Evolutionary conservation across 2,329 filamentous ascomycete genomes (phyloP), one percentile per base, ranked within the genome.

Genomic region (Aspergillus oerlinghausenensis): DNA sequence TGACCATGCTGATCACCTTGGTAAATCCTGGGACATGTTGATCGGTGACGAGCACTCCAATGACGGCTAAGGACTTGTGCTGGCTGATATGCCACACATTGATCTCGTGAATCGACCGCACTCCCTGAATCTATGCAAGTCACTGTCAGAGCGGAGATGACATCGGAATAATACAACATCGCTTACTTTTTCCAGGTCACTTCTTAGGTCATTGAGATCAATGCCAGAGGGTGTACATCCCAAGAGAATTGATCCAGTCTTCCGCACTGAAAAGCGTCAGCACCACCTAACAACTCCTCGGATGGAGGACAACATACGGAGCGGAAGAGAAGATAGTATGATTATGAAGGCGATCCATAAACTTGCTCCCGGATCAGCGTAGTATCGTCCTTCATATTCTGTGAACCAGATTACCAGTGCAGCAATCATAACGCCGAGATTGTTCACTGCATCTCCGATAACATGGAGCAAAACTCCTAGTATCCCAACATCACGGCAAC

Each of bases 11-110:
- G 1, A 86, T 84, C 58, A 82, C 82, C 51, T 78, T 76, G 73
- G 84, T 80, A 67, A 90, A 90, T 51, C 76, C 75, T 38, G 76
- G 69, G 25, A 89, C 71, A 8, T 80, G 79, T 52, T 80, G 76
- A 59, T 84, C 81, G 1, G 80, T 79, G 17, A 90, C 81, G 0
- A 87, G 79, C 1, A 92, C 75, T 66, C 90, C 88, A 1, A 85
- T 88, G 0, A 86, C 86, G 7, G 88, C 88, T 49, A 91, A 79
- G 3, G 83, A 78, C 65, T 89, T 90, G 52, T 79, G 79, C 72
- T 92, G 87, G 66, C 88, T 84, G 3, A 92, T 78, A 2, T 84
- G 80, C 88, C 89, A 92, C 59, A 90, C 82, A 63, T 90, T 88
- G 17, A 92, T 77, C 63, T 91, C 87, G 61, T 90, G 87, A 14